Evolutionary conservation across 768 basidiomycete genomes (phyloP).

Genomic region (Auricularia sp.): DNA sequence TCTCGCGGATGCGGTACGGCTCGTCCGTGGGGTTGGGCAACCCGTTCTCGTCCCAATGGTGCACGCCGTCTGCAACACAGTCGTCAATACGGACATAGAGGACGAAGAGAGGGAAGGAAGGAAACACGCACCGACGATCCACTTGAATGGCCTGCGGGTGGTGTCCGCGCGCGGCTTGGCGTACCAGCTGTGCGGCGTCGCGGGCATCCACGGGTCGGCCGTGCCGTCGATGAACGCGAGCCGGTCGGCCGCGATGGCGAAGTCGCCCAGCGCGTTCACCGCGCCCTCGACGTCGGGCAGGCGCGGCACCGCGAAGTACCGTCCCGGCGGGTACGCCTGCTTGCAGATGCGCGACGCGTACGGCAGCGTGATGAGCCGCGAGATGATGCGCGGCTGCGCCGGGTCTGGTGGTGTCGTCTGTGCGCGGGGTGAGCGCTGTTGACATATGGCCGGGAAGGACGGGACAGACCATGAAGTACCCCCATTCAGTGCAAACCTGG

Average conservation of each 20-base stretch:
- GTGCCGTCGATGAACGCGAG: conserved; percentile 78
- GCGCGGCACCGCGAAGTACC: conserved; percentile 58
- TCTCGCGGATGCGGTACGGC: conserved; percentile 27
- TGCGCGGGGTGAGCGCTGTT: background rate
- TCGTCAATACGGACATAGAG: background rate
- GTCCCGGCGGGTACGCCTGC: conserved; percentile 71
- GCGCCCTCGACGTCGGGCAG: conserved; percentile 63
- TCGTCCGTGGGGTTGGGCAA: conserved; percentile 20
- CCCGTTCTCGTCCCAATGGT: conserved; percentile 33
- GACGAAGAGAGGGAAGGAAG: background rate
- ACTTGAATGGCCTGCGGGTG: conserved; percentile 26
- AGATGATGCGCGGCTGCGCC: conserved; percentile 65
- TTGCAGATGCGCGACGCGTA: conserved; percentile 59
- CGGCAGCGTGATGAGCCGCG: conserved; percentile 61
- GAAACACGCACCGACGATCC: conserved; percentile 25
- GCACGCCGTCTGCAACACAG: conserved; percentile 10
- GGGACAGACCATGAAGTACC: conserved; percentile 66
- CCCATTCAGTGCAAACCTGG: conserved; percentile 94
- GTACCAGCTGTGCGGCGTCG: conserved; percentile 18
- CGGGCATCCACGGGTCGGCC: conserved; percentile 29
- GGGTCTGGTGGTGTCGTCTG: conserved; percentile 70
- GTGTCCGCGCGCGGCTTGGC: conserved; percentile 28
- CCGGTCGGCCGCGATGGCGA: conserved; percentile 65
- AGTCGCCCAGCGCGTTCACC: conserved; percentile 81
- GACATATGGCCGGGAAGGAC: background rate